These are phyloP conservation scores for Setomelanomma holmii DNA, from an alignment of 2,329 filamentous ascomycete genomes.

Conservation along the genomic window DNA sequence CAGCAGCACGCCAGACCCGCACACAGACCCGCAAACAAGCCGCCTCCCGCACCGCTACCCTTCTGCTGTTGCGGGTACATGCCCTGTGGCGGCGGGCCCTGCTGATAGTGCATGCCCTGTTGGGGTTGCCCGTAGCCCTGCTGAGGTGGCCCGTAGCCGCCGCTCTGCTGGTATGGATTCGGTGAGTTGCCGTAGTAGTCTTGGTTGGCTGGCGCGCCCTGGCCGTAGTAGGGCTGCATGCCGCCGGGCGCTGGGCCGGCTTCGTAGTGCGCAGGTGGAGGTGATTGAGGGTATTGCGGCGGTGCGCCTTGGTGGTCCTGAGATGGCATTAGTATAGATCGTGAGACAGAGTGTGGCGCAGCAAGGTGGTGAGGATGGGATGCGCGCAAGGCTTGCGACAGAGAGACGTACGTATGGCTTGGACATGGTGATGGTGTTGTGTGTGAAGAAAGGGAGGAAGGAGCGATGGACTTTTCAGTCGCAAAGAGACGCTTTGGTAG, in stretches of 20 bases:
- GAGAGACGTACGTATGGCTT: constrained; percentile 35
- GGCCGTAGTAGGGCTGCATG: constrained; percentile 25
- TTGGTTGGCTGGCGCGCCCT: constrained; percentile 24
- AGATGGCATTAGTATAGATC: constrained; percentile 8
- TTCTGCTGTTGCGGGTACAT: constrained; percentile 45
- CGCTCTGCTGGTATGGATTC: constrained; percentile 27
- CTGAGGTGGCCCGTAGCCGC: constrained; percentile 13
- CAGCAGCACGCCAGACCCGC: constrained; percentile 59
- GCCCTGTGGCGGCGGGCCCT: constrained; percentile 35
- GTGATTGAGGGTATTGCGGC: constrained; percentile 40
- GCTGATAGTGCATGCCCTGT: constrained; percentile 33
- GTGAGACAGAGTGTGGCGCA: constrained; percentile 9
- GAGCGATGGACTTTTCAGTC: constrained; percentile 9
- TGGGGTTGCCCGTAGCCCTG: constrained; percentile 16
- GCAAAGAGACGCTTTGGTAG: constrained; percentile 8
- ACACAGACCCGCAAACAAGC: constrained; percentile 52
- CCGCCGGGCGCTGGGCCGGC: constrained; percentile 26
- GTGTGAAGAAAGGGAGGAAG: constrained; percentile 9
- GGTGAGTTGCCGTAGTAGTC: constrained; percentile 31
- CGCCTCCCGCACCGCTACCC: constrained; percentile 47
- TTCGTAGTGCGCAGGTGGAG: constrained; percentile 41
- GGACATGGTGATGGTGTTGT: constrained; percentile 3
- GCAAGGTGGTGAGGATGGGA: not conserved
- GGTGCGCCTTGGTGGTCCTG: constrained; percentile 37
- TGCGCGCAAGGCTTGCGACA: not conserved